Evolutionary conservation across 352 stramenopile species (phyloP).

Genomic region (Hyaloperonospora arabidopsidis): DNA sequence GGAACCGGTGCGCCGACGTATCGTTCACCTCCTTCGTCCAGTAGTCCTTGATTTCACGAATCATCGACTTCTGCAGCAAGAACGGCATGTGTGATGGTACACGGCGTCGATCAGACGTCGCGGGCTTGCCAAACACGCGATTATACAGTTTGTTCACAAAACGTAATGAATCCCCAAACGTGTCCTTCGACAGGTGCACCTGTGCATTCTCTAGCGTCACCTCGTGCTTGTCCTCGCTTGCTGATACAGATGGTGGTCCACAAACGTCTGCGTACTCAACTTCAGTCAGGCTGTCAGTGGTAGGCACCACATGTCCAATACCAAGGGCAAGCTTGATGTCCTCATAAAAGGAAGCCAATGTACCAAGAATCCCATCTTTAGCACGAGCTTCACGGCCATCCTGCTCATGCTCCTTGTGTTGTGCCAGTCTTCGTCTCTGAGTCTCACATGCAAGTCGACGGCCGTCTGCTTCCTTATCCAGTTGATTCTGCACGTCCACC

Average conservation of each 20-base stretch:
- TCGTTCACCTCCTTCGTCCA: conserved; percentile 63
- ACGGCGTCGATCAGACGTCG: conserved; percentile 43
- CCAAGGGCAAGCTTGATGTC: conserved; percentile 31
- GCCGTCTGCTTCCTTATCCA: conserved; percentile 38
- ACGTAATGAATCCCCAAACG: conserved; percentile 87
- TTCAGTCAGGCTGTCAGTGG: conserved; percentile 45
- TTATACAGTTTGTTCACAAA: conserved; percentile 91
- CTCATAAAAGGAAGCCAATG: conserved; percentile 9
- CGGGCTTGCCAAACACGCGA: conserved; percentile 69
- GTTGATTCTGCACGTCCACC: conserved; percentile 24
- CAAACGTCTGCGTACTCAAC: conserved; percentile 72
- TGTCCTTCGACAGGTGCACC: conserved; percentile 77
- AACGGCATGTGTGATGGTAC: conserved; percentile 94
- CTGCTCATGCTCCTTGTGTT: conserved; percentile 26
- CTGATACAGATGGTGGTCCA: conserved; percentile 8
- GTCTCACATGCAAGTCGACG: conserved; percentile 59
- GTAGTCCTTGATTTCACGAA: conserved; percentile 85
- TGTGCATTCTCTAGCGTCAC: conserved; percentile 27
- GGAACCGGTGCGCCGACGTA: conserved; percentile 87
- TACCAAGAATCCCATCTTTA: conserved; percentile 12
- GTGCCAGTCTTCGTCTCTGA: conserved; percentile 40
- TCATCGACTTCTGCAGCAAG: conserved; percentile 81
- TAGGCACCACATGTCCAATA: conserved; percentile 33
- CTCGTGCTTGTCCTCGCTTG: conserved; percentile 15
- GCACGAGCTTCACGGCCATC: conserved; percentile 14